Evolutionary conservation across 805 yeast genomes (phyloP).

Genomic region (Cyberlindnera mycetangii): DNA sequence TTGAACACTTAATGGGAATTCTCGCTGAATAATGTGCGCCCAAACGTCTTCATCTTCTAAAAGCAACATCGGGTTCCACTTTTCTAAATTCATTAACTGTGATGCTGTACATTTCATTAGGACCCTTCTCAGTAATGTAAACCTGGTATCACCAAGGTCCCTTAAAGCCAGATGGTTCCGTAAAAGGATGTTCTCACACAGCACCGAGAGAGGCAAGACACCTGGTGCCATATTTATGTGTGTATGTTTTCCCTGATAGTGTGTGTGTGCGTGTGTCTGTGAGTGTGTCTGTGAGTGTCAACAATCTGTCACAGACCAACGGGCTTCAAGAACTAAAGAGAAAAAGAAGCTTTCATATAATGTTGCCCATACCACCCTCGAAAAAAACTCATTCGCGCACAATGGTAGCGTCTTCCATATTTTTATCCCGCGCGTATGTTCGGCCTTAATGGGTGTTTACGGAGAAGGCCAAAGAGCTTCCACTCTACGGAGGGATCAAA

Average conservation of each 20-base stretch:
- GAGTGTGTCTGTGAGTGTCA: background rate
- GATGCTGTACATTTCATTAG: conserved; percentile 29
- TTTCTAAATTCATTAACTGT: conserved; percentile 34
- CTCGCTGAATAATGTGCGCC: conserved; percentile 29
- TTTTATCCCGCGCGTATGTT: too few species aligned
- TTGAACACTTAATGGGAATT: conserved; percentile 35
- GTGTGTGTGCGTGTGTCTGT: background rate
- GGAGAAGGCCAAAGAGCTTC: too few species aligned
- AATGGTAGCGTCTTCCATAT: too few species aligned
- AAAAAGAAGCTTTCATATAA: too few species aligned
- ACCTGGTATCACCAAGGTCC: conserved; percentile 33
- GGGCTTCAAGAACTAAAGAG: too few species aligned
- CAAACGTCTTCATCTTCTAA: conserved; percentile 40
- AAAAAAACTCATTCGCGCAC: too few species aligned
- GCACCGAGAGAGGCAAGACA: conserved; percentile 20
- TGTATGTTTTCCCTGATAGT: too few species aligned
- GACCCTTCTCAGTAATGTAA: conserved; percentile 29
- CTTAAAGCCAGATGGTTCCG: conserved; percentile 18
- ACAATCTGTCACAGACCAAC: too few species aligned
- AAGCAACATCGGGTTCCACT: conserved; percentile 29
- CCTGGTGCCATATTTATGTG: conserved; percentile 15
- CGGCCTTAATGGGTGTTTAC: background rate
- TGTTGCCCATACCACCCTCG: too few species aligned
- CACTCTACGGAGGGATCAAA: too few species aligned
- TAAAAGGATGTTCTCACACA: conserved; percentile 25